Percentiles rank a stretch among this genome's conserved stretches.
These are phyloP conservation scores for Mycena galopus DNA, from an alignment of 768 basidiomycete species.

Conservation along the genomic window DNA sequence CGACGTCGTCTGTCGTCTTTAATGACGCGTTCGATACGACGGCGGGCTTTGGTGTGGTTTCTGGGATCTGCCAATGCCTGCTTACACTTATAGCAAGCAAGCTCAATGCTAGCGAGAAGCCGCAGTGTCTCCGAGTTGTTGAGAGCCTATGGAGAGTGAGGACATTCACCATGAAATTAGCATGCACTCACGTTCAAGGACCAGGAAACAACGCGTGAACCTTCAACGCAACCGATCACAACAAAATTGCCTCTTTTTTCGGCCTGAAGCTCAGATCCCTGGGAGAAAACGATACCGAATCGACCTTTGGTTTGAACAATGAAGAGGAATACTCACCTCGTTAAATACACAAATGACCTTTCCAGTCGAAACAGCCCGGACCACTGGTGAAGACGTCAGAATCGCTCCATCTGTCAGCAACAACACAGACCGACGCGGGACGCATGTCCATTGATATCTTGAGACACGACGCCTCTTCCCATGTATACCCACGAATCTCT, in stretches of 20 bases:
- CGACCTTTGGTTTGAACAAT: conserved; percentile 2
- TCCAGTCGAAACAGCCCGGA: conserved; percentile 72
- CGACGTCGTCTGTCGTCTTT: conserved; percentile 87
- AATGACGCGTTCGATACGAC: conserved; percentile 84
- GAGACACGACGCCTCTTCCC: conserved; percentile 81
- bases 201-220: conserved; percentile 83
- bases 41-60: conserved; percentile 70
- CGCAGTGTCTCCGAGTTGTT: conserved; percentile 89
- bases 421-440: conserved; percentile 80
- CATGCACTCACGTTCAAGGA: conserved; percentile 76
- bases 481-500: conserved; percentile 87
- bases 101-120: conserved; percentile 85
- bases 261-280: conserved; percentile 82
- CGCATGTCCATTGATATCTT: conserved; percentile 81
- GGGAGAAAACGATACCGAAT: conserved; percentile 8
- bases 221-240: conserved; percentile 82
- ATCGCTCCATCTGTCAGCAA: conserved; percentile 7
- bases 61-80: conserved; percentile 78
- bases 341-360: conserved; percentile 79
- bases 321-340: conserved; percentile 62
- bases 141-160: conserved; percentile 65
- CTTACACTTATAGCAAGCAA: conserved; percentile 85
- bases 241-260: conserved; percentile 92
- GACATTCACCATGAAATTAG: conserved; percentile 8
- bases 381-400: conserved; percentile 57